Conservation (phyloP, 768 basidiomycete genomes). For the Pleurotus platypus region DNA sequence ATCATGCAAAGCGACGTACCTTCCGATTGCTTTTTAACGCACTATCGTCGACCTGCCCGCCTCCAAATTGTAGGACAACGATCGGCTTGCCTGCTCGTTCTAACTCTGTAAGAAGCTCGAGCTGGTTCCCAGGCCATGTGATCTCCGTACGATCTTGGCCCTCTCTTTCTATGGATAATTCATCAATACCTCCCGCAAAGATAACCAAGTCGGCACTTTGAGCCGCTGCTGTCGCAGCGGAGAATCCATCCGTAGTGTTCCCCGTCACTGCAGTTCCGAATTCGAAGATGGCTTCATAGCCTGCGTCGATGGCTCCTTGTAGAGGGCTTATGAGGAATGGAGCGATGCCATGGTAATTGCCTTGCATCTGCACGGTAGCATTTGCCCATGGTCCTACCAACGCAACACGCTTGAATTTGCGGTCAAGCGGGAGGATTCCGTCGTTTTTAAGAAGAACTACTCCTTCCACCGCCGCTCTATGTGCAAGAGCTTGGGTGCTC, state of each 20-base stretch:
- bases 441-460: conserved; percentile 65
- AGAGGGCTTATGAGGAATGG: conserved; percentile 55
- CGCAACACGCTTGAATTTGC: conserved; percentile 44
- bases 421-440: conserved; percentile 49
- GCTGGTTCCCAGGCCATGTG: conserved; percentile 54
- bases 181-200: conserved; percentile 54
- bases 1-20: neutral
- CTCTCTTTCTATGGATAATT: conserved; percentile 41
- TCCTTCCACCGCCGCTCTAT: conserved; percentile 49
- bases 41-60: conserved; percentile 51
- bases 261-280: conserved; percentile 38
- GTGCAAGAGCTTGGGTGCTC: conserved; percentile 42
- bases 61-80: conserved; percentile 53
- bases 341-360: conserved; percentile 52
- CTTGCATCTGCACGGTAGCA: conserved; percentile 54
- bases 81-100: conserved; percentile 46
- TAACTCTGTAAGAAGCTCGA: conserved; percentile 43
- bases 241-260: conserved; percentile 40
- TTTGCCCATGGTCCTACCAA: conserved; percentile 59
- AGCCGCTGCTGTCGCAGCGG: conserved; percentile 49
- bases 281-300: conserved; percentile 41
- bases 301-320: conserved; percentile 42
- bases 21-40: conserved; percentile 35
- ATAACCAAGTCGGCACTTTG: conserved; percentile 44
- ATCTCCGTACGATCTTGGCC: conserved; percentile 42